Conservation (phyloP, 306 rosid species). For the Sechiopsis laciniata region DNA sequence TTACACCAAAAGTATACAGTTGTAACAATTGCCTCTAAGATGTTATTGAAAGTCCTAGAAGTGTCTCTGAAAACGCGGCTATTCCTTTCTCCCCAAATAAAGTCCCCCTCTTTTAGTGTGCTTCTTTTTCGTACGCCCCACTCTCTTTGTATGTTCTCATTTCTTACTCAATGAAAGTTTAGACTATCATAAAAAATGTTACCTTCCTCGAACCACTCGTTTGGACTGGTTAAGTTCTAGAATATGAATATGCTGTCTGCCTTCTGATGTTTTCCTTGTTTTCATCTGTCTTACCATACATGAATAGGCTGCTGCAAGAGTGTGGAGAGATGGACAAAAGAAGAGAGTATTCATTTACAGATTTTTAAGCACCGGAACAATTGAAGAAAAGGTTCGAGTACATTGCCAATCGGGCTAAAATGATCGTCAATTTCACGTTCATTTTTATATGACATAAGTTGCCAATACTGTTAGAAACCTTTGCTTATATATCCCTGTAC, state of each 20-base stretch:
- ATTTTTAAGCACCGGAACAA: constrained; percentile 88
- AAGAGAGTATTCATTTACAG: constrained; percentile 89
- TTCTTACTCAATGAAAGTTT: no score
- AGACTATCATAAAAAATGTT: no score
- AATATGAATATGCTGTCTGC: constrained; percentile 13
- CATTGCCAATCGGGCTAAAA: constrained; percentile 25
- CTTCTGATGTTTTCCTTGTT: constrained; percentile 24
- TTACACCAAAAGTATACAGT: no score
- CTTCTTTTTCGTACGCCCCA: no score
- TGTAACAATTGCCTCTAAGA: no score
- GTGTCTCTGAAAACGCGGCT: no score
- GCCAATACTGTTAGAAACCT: constrained; percentile 19
- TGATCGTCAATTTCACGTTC: constrained; percentile 20
- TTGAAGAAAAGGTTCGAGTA: constrained; percentile 79
- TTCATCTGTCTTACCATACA: constrained; percentile 22
- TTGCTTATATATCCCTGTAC: constrained; percentile 15
- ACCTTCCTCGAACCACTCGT: background rate
- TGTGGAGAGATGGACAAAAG: constrained; percentile 99
- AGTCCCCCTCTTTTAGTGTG: no score
- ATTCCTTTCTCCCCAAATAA: no score
- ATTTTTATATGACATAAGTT: constrained; percentile 12
- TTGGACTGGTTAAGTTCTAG: constrained; percentile 1
- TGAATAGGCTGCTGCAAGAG: constrained; percentile 94
- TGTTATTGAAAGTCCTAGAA: no score
- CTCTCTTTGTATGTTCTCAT: no score